Evolutionary conservation across 192 early-diverging fungal species (phyloP).

Genomic region (Physocladia obscura): DNA sequence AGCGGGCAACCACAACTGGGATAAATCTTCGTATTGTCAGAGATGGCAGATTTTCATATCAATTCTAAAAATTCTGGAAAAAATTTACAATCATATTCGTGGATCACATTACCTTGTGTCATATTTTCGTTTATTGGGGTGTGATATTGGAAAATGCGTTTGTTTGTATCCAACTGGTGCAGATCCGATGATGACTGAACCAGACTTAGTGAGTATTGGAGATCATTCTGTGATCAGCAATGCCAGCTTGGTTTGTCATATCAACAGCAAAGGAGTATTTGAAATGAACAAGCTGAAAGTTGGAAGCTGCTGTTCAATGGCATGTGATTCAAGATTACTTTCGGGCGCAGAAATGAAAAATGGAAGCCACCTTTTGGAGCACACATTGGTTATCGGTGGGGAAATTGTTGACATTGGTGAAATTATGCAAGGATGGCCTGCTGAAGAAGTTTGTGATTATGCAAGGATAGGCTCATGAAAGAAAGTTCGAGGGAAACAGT

Average conservation of each 20-base stretch:
- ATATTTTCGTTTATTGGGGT: conserved; percentile 47
- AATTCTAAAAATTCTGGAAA: conserved; percentile 28
- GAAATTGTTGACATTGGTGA: conserved; percentile 29
- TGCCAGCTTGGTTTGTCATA: conserved; percentile 44
- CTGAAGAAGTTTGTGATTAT: not conserved
- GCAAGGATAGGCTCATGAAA: no score
- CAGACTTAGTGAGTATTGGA: conserved; percentile 46
- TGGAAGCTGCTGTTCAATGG: conserved; percentile 39
- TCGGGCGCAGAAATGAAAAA: conserved; percentile 33
- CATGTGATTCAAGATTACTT: conserved; percentile 43
- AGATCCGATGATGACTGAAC: conserved; percentile 57
- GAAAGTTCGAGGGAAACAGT: no score
- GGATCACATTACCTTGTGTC: conserved; percentile 39
- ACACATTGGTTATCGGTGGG: conserved; percentile 41
- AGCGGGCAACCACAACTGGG: conserved; percentile 48
- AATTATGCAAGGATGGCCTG: conserved; percentile 49
- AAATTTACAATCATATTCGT: conserved; percentile 36
- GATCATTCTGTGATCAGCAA: conserved; percentile 41
- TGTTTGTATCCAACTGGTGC: conserved; percentile 48
- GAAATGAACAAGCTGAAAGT: conserved; percentile 40
- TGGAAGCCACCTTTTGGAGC: conserved; percentile 34
- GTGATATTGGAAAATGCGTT: conserved; percentile 41
- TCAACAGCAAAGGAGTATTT: conserved; percentile 49
- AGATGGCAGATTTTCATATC: conserved; percentile 49
- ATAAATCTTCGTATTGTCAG: conserved; percentile 47